Conservation (phyloP, 2,329 filamentous ascomycete genomes). For the Penicillium sclerotigenum region DNA sequence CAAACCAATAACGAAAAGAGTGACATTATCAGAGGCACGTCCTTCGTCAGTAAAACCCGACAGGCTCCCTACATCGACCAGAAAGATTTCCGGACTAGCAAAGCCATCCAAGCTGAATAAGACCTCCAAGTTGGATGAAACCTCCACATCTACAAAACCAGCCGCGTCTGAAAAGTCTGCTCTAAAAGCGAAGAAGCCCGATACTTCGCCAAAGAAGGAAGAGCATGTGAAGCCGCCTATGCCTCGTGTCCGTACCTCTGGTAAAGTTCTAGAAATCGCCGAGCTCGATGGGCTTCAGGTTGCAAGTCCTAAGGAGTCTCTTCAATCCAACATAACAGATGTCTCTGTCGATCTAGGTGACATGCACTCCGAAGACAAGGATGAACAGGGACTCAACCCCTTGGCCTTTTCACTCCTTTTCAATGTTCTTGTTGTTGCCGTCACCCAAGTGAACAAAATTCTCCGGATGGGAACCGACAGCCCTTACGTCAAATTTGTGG, state of each 20-base stretch:
- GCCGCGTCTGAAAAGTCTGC: slow-evolving; percentile 9
- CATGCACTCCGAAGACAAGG: slow-evolving; percentile 12
- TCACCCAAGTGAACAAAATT: slow-evolving; percentile 27
- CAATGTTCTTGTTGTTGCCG: slow-evolving; percentile 30
- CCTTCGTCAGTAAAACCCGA: not conserved
- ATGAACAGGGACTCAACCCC: slow-evolving; percentile 17
- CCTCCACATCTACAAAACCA: not conserved
- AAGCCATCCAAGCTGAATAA: slow-evolving; percentile 2
- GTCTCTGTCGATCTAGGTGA: slow-evolving; percentile 19
- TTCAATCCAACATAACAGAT: slow-evolving; percentile 22
- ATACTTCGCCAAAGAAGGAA: slow-evolving; percentile 2
- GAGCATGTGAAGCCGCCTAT: slow-evolving; percentile 1
- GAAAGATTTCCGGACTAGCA: slow-evolving; percentile 1
- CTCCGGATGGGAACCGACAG: slow-evolving; percentile 23
- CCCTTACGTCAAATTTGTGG: slow-evolving; percentile 24
- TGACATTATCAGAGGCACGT: not conserved
- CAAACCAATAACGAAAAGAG: not conserved
- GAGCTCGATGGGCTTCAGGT: slow-evolving; percentile 39
- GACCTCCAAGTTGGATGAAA: not conserved
- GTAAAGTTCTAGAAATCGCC: slow-evolving; percentile 29
- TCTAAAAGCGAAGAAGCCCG: not conserved
- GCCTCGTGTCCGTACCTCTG: slow-evolving; percentile 5
- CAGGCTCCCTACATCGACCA: not conserved
- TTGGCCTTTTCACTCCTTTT: slow-evolving; percentile 31
- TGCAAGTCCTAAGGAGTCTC: slow-evolving; percentile 15